phyloP scores from a whole-genome alignment of 176 grass and related monocot species.

The Oryza brachyantha region DNA sequence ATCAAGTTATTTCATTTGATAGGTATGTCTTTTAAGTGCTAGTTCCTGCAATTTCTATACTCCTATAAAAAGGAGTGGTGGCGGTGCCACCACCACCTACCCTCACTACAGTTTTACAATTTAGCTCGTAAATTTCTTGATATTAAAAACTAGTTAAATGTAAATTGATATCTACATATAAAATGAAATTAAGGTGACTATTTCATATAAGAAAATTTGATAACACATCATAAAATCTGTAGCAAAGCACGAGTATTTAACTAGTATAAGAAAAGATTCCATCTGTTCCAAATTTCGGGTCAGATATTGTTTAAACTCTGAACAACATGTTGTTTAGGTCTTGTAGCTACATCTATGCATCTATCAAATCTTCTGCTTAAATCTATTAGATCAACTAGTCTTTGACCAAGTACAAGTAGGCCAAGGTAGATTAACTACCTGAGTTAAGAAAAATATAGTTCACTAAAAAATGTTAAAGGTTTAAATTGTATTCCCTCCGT shows the following conservation, averaged over 20 bases:
- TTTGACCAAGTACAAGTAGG: neutral
- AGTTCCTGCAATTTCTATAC: neutral
- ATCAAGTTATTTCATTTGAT: neutral
- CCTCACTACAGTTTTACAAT: no score
- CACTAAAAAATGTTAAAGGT: neutral
- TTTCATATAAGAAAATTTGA: no score
- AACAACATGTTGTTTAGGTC: neutral
- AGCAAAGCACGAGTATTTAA: no score
- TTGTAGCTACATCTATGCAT: neutral
- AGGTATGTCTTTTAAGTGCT: neutral
- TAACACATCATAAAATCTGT: no score
- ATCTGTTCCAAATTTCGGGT: neutral
- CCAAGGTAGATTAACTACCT: neutral
- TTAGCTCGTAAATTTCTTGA: no score
- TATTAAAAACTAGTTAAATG: no score
- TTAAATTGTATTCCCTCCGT: neutral
- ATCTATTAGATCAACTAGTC: neutral
- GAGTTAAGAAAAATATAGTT: neutral
- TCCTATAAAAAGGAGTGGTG: no score
- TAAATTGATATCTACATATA: no score
- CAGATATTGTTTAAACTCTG: neutral
- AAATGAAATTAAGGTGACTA: no score
- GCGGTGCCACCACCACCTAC: no score
- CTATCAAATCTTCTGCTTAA: neutral
- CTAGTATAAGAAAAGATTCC: neutral